phyloP scores from a whole-genome alignment of 2,329 filamentous ascomycete species.

The Lachnum nothofagi region DNA sequence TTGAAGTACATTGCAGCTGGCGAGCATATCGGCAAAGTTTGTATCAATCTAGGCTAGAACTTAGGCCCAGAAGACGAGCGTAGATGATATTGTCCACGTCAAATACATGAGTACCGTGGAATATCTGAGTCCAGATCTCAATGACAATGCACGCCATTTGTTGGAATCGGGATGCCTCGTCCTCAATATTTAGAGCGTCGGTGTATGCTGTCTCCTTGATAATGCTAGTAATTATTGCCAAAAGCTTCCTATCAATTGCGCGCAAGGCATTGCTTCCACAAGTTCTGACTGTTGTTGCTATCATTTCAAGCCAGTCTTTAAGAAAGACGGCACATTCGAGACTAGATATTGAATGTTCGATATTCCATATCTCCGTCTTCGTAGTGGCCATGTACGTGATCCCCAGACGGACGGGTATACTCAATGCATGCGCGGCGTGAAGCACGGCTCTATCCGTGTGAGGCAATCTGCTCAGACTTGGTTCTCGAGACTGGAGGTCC shows the following conservation, averaged over 20 bases:
- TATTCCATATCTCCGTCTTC: conserved; percentile 53
- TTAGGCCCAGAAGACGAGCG: conserved; percentile 3
- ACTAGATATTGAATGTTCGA: conserved; percentile 57
- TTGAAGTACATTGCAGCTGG: conserved; percentile 25
- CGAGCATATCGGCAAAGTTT: conserved; percentile 36
- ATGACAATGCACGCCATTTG: too few relatives aligned
- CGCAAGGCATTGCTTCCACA: not conserved
- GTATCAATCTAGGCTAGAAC: conserved; percentile 33
- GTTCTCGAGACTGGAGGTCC: conserved; percentile 54
- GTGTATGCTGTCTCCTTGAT: conserved; percentile 3
- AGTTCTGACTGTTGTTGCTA: not conserved
- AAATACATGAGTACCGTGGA: too few relatives aligned
- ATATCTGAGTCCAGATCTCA: too few relatives aligned
- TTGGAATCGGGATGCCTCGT: too few relatives aligned
- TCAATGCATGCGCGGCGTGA: conserved; percentile 63
- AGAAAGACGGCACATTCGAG: conserved; percentile 55
- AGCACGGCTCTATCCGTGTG: conserved; percentile 49
- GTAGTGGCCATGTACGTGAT: conserved; percentile 58
- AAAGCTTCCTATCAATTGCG: not conserved
- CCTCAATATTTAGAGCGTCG: not conserved
- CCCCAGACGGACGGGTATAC: conserved; percentile 59
- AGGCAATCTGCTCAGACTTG: conserved; percentile 44
- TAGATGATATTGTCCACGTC: too few relatives aligned
- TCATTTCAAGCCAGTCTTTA: not conserved
- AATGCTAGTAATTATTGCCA: conserved; percentile 1